phyloP scores from a whole-genome alignment of 1,284 basidiomycete species.

The Ceratobasidium sp. region DNA sequence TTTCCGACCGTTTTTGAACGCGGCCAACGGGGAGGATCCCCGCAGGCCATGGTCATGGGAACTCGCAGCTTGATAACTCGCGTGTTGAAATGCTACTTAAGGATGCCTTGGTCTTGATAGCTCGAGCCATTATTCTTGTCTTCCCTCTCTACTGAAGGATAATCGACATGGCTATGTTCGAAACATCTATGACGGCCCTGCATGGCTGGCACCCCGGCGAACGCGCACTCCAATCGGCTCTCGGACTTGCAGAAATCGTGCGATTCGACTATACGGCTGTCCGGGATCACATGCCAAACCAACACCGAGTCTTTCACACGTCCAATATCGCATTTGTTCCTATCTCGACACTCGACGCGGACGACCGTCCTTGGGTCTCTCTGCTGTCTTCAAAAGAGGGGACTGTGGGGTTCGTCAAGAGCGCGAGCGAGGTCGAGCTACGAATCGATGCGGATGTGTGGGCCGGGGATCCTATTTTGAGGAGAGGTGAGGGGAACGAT shows the following conservation, averaged over 20 bases:
- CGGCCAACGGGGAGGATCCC: not conserved
- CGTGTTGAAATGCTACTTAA: no score
- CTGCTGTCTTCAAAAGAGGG: constrained; percentile 54
- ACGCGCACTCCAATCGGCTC: constrained; percentile 51
- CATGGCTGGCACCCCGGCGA: constrained; percentile 60
- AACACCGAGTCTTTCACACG: constrained; percentile 58
- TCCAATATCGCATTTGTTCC: constrained; percentile 57
- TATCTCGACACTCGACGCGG: constrained; percentile 54
- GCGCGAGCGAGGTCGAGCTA: constrained; percentile 54
- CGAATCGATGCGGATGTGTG: constrained; percentile 56
- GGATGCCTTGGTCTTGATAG: no score
- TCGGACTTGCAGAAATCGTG: constrained; percentile 48
- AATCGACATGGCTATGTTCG: constrained; percentile 8
- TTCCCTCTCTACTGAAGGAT: no score
- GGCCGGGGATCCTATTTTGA: constrained; percentile 62
- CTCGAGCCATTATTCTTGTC: no score
- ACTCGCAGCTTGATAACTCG: not conserved
- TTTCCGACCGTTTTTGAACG: not conserved
- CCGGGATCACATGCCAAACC: constrained; percentile 52
- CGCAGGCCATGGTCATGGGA: not conserved
- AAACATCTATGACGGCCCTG: constrained; percentile 42
- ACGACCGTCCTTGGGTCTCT: constrained; percentile 59
- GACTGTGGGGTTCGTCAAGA: constrained; percentile 56
- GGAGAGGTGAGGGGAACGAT: constrained; percentile 41
- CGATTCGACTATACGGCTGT: constrained; percentile 50